Evolutionary conservation across 805 yeast genomes (phyloP).

Genomic region (Candida boleticola): DNA sequence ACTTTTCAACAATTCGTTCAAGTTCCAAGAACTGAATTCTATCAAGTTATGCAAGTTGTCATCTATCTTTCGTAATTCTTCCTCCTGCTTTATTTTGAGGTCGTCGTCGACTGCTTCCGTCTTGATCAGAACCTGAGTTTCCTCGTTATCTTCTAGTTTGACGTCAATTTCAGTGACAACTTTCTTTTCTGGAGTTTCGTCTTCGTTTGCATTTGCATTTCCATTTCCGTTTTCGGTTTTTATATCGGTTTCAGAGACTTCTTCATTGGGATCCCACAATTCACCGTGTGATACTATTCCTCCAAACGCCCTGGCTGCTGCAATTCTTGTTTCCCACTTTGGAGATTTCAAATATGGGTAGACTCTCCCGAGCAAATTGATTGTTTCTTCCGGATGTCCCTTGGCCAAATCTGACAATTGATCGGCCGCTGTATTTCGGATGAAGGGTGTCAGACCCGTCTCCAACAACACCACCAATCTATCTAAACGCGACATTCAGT

Average conservation of each 20-base stretch:
- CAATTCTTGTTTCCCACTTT: constrained; percentile 94
- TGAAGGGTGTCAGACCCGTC: constrained; percentile 92
- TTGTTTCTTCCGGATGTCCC: constrained; percentile 90
- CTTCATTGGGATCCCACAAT: constrained; percentile 77
- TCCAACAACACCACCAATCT: constrained; percentile 66
- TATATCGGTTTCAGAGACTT: constrained; percentile 5
- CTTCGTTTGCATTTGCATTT: constrained; percentile 17
- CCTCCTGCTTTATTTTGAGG: constrained; percentile 32
- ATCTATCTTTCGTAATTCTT: constrained; percentile 37
- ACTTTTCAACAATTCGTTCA: constrained; percentile 47
- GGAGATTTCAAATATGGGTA: constrained; percentile 80
- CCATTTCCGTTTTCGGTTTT: constrained; percentile 11
- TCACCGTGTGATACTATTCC: constrained; percentile 80
- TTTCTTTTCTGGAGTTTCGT: constrained; percentile 11
- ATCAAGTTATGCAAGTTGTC: constrained; percentile 43
- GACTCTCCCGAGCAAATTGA: constrained; percentile 79
- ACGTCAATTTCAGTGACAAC: background rate
- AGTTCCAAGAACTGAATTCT: constrained; percentile 49
- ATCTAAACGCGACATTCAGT: constrained; percentile 50
- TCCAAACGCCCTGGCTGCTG: constrained; percentile 94
- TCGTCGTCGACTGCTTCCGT: constrained; percentile 25
- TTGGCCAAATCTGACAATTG: constrained; percentile 92
- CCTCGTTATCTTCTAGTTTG: too few relatives aligned
- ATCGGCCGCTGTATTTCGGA: constrained; percentile 94
- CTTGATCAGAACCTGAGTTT: constrained; percentile 17